phyloP scores from a whole-genome alignment of 140 eudicot species.

The Ambrosia hybrid region DNA sequence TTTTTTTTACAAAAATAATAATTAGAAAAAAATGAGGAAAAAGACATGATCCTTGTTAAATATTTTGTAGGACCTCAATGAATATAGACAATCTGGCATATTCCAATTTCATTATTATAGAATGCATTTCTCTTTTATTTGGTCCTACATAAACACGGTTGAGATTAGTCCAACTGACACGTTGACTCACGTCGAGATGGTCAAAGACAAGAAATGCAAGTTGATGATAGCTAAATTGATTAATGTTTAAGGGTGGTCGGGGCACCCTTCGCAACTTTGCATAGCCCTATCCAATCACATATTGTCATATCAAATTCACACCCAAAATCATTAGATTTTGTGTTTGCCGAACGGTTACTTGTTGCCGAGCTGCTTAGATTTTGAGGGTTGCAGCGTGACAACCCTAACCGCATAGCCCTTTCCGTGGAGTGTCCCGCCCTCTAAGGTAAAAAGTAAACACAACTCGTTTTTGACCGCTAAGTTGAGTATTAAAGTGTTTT shows the following conservation, averaged over 20 bases:
- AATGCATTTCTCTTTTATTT: background rate
- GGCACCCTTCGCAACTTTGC: too few species aligned
- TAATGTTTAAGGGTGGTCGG: background rate
- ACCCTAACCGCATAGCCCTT: too few species aligned
- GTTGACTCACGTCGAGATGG: background rate
- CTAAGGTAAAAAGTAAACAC: background rate
- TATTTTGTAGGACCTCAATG: slow-evolving; percentile 39
- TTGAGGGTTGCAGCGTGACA: too few species aligned
- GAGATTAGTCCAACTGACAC: background rate
- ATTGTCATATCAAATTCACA: too few species aligned
- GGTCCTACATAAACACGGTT: slow-evolving; percentile 6
- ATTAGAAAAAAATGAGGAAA: slow-evolving; percentile 11
- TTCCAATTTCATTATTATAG: slow-evolving; percentile 2
- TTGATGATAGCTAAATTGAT: background rate
- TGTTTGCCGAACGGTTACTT: too few species aligned
- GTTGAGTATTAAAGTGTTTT: background rate
- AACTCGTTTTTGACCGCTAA: background rate
- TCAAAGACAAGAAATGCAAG: background rate
- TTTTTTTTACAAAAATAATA: background rate
- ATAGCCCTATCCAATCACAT: too few species aligned
- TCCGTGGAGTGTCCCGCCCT: too few species aligned
- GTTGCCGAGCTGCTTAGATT: too few species aligned
- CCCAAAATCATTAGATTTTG: too few species aligned
- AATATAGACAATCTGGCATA: slow-evolving; percentile 21
- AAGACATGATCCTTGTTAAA: slow-evolving; percentile 30